Evolutionary conservation across 805 yeast genomes (phyloP), one percentile per base, ranked within the genome.

Genomic region (Zygoascus flipseniorum): DNA sequence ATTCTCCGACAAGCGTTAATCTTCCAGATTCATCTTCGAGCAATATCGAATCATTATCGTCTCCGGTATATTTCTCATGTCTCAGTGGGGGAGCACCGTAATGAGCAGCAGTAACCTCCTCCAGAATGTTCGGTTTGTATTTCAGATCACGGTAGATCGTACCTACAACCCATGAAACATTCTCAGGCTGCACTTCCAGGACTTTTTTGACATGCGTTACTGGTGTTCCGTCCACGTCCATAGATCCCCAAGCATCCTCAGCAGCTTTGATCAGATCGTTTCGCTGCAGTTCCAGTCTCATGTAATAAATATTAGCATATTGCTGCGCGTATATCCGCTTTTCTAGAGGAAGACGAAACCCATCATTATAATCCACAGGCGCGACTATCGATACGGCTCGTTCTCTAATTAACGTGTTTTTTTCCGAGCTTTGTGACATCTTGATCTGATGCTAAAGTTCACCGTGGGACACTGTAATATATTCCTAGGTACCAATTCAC

Each of bases 1-100:
- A 67, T 16, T 77, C 76, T 26, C 89, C 90, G 48, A 79, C 82
- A 20, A 93, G 69, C 32, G 81, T 66, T 6, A 95, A 83, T 50
- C 99, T 74, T 2, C 99, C 99, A 52, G 89, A 82, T 62, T 89
- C 97, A 69, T 93, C 99, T 67, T 93, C 98, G 37, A 93, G 66
- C 83, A 83, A 81, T 28, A 86, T 63, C 58, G 76, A 78, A 62
- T 83, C 87, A 14, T 78, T 66, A 8, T 60, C 68, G 58, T 80
- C 85, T n/a, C 45, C 52, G 8, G 76, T 70, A 56, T 84, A 85
- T 31, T 80, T 67, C 6, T 71, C 62, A 50, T 67, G 53, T 61
- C 58, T 64, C 57, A 52, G 69, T 2, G 73, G 78, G 35, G 69
- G 67, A 49, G 60, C 62, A 13, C 76, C 58, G 57, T 64, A 66